Evolutionary conservation across 2,329 filamentous ascomycete species (phyloP), one percentile per base, ranked within the genome.

Genomic region (Whalleya microplaca): DNA sequence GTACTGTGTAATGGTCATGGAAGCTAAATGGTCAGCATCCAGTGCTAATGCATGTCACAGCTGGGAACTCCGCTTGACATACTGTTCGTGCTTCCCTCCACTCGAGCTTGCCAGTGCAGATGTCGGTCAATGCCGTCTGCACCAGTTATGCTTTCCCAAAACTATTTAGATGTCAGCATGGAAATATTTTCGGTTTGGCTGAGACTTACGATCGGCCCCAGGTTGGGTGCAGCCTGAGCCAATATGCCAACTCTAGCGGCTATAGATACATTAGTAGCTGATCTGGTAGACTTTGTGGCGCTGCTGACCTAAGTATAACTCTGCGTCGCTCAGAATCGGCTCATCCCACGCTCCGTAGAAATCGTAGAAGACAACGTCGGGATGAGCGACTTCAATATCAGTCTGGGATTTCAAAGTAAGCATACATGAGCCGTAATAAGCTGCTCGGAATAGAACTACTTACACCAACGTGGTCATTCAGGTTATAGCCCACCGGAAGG

Each of bases 101-200:
- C 84, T 55, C 85, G 80, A 41, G 84, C 81, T 18, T 85, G 87
- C 77, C 83, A 88, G 66, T 89, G 86, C 20, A 88, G 73, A 61
- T 86, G 82, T 43, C 86, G 79, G 6, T 81, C 78, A 52, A 85
- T 81, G 27, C 84, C 84, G 63, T 89, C 86, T 0, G 70, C 67
- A 8, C 78, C 79, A 41, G 71, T 73, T 65, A 86, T 79, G 51
- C 83, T 79, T 59, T 86, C 83, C 78, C 80, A 86, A 69, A 79
- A 72, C 65, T 67, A 21, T 14, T 2, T 2, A 10, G 8, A 16
- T 18, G 27, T 56, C 4, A 48, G 37, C 44, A 47, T 46, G 1
- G 8, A 18, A 19, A 18, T 16, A 6, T n/a, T 7, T 8, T 4
- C 3, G n/a, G 19, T 0, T 4, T 2, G 19, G 16, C 2, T 23